phyloP scores from a whole-genome alignment of 2,329 filamentous ascomycete species.

The Monilinia aucupariae region DNA sequence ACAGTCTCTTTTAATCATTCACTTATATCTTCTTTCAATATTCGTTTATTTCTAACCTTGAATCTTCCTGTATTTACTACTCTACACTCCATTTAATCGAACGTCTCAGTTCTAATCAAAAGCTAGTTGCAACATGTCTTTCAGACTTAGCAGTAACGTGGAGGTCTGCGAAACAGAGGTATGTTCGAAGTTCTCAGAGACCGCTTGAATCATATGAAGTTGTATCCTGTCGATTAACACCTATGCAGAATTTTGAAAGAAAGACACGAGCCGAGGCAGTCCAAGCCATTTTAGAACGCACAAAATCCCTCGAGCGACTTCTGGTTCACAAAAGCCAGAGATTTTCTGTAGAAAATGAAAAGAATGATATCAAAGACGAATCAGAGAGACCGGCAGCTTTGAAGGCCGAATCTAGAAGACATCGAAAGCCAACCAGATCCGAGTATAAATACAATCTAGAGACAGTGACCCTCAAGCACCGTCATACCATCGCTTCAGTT shows the following conservation, averaged over 20 bases:
- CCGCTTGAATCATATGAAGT: not conserved
- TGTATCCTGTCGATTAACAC: not conserved
- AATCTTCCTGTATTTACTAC: not conserved
- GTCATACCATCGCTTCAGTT: not conserved
- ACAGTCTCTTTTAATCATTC: not conserved
- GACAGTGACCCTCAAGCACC: not conserved
- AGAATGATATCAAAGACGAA: not conserved
- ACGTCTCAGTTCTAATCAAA: not conserved
- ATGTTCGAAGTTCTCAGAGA: no score
- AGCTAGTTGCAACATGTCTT: not conserved
- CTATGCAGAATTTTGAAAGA: not conserved
- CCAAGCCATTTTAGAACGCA: not conserved
- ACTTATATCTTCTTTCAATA: not conserved
- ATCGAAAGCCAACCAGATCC: no score
- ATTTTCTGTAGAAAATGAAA: not conserved
- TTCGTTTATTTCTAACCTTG: not conserved
- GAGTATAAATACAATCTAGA: not conserved
- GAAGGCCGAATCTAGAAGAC: not conserved
- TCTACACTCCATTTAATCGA: fast-evolving
- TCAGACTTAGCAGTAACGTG: not conserved
- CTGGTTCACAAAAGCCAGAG: not conserved
- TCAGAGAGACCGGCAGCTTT: no score
- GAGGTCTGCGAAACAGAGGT: not conserved
- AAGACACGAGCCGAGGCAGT: not conserved
- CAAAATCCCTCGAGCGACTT: not conserved